These are phyloP conservation scores for Sequoiadendron giganteum DNA, from an alignment of 75 land plant genomes.

Conservation along the genomic window DNA sequence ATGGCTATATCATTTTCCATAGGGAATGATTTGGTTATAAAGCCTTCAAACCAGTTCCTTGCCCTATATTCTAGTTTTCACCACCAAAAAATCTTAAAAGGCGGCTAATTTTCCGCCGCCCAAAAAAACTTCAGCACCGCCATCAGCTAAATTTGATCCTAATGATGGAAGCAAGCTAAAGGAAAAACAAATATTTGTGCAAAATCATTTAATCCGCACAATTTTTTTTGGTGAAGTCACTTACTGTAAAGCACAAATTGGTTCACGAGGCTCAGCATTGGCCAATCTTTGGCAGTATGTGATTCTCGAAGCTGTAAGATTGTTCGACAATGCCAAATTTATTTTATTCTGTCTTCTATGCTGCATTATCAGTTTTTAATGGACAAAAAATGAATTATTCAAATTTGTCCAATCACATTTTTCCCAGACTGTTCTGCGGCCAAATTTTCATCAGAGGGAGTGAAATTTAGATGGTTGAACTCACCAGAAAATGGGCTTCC, in stretches of 20 bases:
- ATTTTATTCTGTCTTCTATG: too few relatives aligned
- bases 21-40: not conserved
- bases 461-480: too few relatives aligned
- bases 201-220: not conserved
- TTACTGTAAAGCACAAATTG: not conserved
- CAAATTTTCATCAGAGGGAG: too few relatives aligned
- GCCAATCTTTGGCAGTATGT: too few relatives aligned
- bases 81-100: not conserved
- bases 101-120: not conserved
- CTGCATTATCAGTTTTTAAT: too few relatives aligned
- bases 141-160: not conserved
- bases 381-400: too few relatives aligned
- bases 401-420: too few relatives aligned
- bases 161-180: not conserved
- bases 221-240: not conserved
- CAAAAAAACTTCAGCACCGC: not conserved
- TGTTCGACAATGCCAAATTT: too few relatives aligned
- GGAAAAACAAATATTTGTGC: not conserved
- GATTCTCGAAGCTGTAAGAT: too few relatives aligned
- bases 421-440: too few relatives aligned
- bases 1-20: not conserved
- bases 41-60: not conserved
- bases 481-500: too few relatives aligned
- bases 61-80: not conserved
- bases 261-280: too few relatives aligned